phyloP scores from a whole-genome alignment of 805 yeast species.

The Candida argentea region DNA sequence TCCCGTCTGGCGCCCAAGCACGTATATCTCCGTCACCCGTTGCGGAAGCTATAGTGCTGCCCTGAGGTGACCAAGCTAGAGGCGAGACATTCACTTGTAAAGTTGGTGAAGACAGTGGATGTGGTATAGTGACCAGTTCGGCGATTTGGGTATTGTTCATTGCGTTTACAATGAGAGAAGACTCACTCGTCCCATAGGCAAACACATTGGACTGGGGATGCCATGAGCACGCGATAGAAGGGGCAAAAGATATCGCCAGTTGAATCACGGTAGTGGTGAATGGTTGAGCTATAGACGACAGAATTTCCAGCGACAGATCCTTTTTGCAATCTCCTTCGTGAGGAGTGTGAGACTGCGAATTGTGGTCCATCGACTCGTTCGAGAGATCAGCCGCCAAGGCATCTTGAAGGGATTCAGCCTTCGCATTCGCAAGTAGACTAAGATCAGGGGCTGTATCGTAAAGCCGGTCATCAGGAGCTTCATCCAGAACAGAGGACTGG shows the following conservation, averaged over 20 bases:
- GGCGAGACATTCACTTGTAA: slow-evolving; percentile 18
- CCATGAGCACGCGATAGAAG: slow-evolving; percentile 44
- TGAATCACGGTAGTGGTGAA: slow-evolving; percentile 26
- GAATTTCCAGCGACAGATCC: not conserved
- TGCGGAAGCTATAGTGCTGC: slow-evolving; percentile 52
- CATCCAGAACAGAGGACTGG: slow-evolving; percentile 42
- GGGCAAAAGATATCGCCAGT: slow-evolving; percentile 28
- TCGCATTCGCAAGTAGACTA: slow-evolving; percentile 9
- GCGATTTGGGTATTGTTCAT: slow-evolving; percentile 18
- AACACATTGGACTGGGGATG: slow-evolving; percentile 40
- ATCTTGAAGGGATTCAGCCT: slow-evolving; percentile 1
- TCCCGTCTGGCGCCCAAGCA: slow-evolving; percentile 70
- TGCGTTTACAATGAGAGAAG: slow-evolving; percentile 36
- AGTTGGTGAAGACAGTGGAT: slow-evolving; percentile 13
- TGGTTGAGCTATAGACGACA: not conserved
- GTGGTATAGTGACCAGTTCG: slow-evolving; percentile 20
- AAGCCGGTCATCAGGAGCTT: slow-evolving; percentile 6
- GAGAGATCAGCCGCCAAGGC: slow-evolving; percentile 1
- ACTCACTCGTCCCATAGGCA: slow-evolving; percentile 46
- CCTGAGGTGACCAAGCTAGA: slow-evolving; percentile 58
- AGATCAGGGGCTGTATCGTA: slow-evolving; percentile 6
- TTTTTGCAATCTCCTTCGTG: slow-evolving; percentile 1
- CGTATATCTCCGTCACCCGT: slow-evolving; percentile 64
- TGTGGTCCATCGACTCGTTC: not conserved
- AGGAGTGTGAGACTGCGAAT: too few relatives aligned